Base-by-base conservation (phyloP, 2,329 filamentous ascomycete species). In the Fusarium odoratissimum region DNA sequence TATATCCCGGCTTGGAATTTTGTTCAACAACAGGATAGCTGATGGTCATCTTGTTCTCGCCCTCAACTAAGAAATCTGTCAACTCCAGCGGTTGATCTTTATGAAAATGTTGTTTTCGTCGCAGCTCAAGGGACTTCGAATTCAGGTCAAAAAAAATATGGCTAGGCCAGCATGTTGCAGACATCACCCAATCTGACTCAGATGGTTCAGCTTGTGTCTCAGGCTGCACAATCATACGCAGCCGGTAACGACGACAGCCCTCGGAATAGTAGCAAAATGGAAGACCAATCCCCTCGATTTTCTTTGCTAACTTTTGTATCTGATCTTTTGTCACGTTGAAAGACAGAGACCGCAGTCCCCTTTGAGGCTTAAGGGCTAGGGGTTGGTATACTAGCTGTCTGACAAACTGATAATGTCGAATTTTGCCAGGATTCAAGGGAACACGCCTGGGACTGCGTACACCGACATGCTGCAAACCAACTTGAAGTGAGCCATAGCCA, bases 71-170 rank as follows among this genome's bases (percentile, higher is more conserved):
- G 25, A 82, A 66, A 14, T 88, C 80, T 2, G 94, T 95, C 30
- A 97, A 83, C 73, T 97, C 94, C 10, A 93, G 84, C 0, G 95
- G 91, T 13, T 94, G 81, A 75, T 97, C 93, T 74, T 91, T 93
- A 16, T 91, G 91, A 76, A 95, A 88, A 69, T 96, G 91, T 2
- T 89, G 80, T 75, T 93, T 94, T 33, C 92, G 88, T 44, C 92
- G 88, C 14, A 90, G 79, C 30, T 85, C 83, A 21, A 94, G 79
- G 16, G 90, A 83, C 1, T 82, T 77, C 1, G 81, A 84, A 74
- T 97, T 97, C 67, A 97, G 80, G 21, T 87, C 85, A 67, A 95
- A 85, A 68, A 91, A 93, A 1, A 94, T 85, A 56, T 89, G 87
- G 40, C 87, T 84, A 0, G 94, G 93, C 95, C 94, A 98, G 28